These are phyloP conservation scores for Neoascochyta sp. DNA, from an alignment of 2,329 filamentous ascomycete genomes.

Conservation along the genomic window DNA sequence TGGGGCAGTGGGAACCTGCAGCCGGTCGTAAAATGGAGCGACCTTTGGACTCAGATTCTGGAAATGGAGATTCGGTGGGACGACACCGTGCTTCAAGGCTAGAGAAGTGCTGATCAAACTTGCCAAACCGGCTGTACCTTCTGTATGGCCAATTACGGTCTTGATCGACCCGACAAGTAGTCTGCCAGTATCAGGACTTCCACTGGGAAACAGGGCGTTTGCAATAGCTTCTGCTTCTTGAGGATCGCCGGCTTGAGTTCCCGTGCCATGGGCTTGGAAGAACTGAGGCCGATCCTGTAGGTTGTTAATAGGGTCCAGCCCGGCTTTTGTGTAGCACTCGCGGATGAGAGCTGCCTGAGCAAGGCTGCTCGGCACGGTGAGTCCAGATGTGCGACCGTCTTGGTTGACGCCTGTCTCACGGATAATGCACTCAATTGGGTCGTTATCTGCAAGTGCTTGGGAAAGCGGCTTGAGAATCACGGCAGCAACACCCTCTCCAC, in stretches of 20 bases:
- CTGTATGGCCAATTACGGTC: constrained; percentile 42
- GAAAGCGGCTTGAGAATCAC: constrained; percentile 52
- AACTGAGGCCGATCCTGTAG: constrained; percentile 21
- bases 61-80: constrained; percentile 37
- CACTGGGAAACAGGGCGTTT: constrained; percentile 9
- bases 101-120: constrained; percentile 38
- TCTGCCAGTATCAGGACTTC: neutral
- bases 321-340: constrained; percentile 36
- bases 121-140: constrained; percentile 37
- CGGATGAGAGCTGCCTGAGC: constrained; percentile 35
- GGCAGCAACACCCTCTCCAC: constrained; percentile 52
- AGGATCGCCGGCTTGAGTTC: constrained; percentile 36
- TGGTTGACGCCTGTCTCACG: constrained; percentile 36
- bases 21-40: constrained; percentile 13
- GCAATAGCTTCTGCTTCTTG: constrained; percentile 21
- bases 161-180: constrained; percentile 17
- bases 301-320: constrained; percentile 27
- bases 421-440: constrained; percentile 44
- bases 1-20: constrained; percentile 7
- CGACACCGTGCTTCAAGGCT: constrained; percentile 13
- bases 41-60: constrained; percentile 30
- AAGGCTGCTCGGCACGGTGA: constrained; percentile 46
- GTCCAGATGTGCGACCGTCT: constrained; percentile 40
- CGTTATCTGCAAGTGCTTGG: constrained; percentile 47
- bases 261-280: constrained; percentile 42